phyloP scores from a whole-genome alignment of 192 early-diverging fungal species.

The Dissophora ornata region DNA sequence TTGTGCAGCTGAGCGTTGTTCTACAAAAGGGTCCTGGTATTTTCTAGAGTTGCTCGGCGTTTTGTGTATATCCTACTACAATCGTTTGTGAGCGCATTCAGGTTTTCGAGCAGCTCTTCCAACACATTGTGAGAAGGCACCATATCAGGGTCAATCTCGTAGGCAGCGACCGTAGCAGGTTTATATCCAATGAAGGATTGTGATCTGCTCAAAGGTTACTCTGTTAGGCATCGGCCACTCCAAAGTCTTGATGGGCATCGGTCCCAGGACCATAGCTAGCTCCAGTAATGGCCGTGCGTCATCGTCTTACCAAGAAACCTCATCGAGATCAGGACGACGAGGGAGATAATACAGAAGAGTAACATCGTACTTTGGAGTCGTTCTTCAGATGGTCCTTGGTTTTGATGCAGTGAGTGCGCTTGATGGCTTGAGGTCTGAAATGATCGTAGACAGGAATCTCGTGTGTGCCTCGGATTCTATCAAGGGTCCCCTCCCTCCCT shows the following conservation, averaged over 20 bases:
- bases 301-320: too few relatives aligned
- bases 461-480: constrained; percentile 14
- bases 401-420: constrained; percentile 6
- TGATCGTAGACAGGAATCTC: constrained; percentile 22
- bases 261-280: neutral
- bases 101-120: too few relatives aligned
- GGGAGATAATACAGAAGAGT: neutral
- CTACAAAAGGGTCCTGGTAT: too few relatives aligned
- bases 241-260: neutral
- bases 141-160: too few relatives aligned
- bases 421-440: neutral
- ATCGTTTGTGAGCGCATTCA: too few relatives aligned
- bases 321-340: too few relatives aligned
- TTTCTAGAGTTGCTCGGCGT: too few relatives aligned
- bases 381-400: constrained; percentile 11
- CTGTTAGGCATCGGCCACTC: constrained; percentile 1
- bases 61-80: too few relatives aligned
- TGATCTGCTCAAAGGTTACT: constrained; percentile 15
- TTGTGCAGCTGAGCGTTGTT: too few relatives aligned
- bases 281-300: constrained; percentile 19
- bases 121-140: too few relatives aligned
- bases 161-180: too few relatives aligned
- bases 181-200: constrained; percentile 1
- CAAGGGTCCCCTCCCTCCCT: constrained; percentile 20
- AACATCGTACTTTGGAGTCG: too few relatives aligned